Evolutionary conservation across 176 grass and related monocot species (phyloP), one percentile per base, ranked within the genome.

Genomic region (Eremochloa ophiuroides): DNA sequence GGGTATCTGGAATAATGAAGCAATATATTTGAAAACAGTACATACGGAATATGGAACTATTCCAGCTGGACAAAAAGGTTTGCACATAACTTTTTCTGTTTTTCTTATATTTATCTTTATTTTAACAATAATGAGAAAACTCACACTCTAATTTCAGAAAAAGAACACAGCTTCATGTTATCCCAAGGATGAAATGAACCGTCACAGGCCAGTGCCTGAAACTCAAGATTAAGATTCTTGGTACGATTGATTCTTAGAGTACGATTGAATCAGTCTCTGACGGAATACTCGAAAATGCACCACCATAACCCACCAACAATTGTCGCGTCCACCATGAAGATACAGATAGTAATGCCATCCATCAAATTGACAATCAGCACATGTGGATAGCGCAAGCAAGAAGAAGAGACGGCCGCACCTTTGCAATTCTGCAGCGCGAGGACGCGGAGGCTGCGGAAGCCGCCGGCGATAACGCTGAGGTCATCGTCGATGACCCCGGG

Each of bases 381-480:
- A 22, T 13, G 22, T 28, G 44, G 69, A 43, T 66, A n/a, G 30
- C 7, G 35, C 8, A 13, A 55, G 35, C 8, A 13, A 55, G 61
- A 80, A 80, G 69, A 53, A 80, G 56, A 53, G n/a, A 77, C 81
- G 9, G 26, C 77, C 47, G 16, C 62, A 91, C 93, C 88, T 96
- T 88, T 93, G 87, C 90, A 96, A 75, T 96, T 88, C 37, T 81
- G 79, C 35, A 96, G 71, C 13, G 75, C 64, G 43, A 96, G 90
- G 41, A 88, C 51, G 5, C 83, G 85, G 72, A 97, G 67, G 41
- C 75, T 85, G 44, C 62, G 80, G 74, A 92, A 83, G 5, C 72
- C 61, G 13, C 27, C 16, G 34, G 76, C 75, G 47, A 94, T 84
- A 62, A 87, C 85, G 73, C 55, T 72, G 2, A 96, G 83, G 72